Evolutionary conservation across 352 stramenopile species (phyloP), one percentile per base, ranked within the genome.

Genomic region (Thalassiosira sp.): DNA sequence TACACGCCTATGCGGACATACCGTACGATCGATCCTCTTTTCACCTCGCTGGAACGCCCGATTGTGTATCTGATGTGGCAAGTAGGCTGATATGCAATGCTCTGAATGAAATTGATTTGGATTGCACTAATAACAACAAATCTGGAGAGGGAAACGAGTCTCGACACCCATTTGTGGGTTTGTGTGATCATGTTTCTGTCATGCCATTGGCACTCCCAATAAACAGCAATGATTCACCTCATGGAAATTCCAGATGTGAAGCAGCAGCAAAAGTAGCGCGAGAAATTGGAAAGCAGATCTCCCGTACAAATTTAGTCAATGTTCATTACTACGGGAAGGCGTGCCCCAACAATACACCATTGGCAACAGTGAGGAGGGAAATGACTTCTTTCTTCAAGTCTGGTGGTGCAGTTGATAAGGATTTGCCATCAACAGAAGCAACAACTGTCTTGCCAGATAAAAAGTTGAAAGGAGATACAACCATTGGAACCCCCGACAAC

Each of bases 1-100:
- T 92, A 45, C 87, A 91, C 78, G 87, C 87, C 3, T 92, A 79
- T 67, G 71, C 82, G 10, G 82, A 91, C 73, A 63, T 63, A 15
- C 68, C 74, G 0, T 92, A 92, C 57, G 79, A 92, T 76, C 61
- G 87, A 85, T 90, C 87, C 43, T 92, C 87, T 5, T 87, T 92
- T 75, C 87, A 92, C 73, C 61, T 92, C 27, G 84, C 87, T 16
- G 87, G 82, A 60, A 60, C 25, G 16, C 64, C 80, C 0, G 57
- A 78, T 53, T 54, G 48, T 62, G 66, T 85, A 42, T 53, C 73
- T 40, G 43, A 74, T 22, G 76, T 90, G 20, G 82, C 78, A 24
- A 81, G 72, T 28, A 18, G 51, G 20, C 40, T 91, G 5, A 66
- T 82, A 42, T 48, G 43, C 27, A 82, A 58, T 60, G 77, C 77